Evolutionary conservation across 1,284 basidiomycete species (phyloP), one percentile per base, ranked within the genome.

Genomic region (Irpex rosettiformis): DNA sequence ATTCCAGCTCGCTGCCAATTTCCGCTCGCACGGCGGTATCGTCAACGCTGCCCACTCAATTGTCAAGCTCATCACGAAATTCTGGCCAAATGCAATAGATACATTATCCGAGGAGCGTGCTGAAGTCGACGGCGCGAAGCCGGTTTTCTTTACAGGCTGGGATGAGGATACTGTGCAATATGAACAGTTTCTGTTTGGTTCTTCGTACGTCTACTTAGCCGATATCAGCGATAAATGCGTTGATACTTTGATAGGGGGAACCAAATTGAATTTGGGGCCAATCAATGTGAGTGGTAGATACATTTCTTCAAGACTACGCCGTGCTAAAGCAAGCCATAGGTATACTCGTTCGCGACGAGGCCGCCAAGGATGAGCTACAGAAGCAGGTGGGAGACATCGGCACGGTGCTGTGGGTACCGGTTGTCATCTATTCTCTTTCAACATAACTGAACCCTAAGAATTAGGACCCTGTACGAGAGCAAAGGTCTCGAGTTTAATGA

Each of bases 401-500:
- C 10, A 57, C 85, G 1, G 81, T 89, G 49, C 74, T 89, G 88
- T 88, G 60, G 60, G 82, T 63, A n/a, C 37, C 3, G 1, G 4
- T 13, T n/a, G 11, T 37, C 27, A 8, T 28, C 43, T 2, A 21
- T 22, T 4, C 28, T 3, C 24, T 40, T 16, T 8, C 0, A 3
- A 37, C 3, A 24, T 62, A 4, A 54, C 33, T 29, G 56, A 21
- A 21, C 29, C 30, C 47, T 5, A 24, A 27, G 1, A 37, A 40
- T 40, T 45, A 89, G 88, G 74, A 90, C 88, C 0, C 68, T 89
- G 0, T 88, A 87, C 61, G 85, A 91, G 54, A 84, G 82, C 75
- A 91, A 91, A 68, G 88, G 89, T 0, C 72, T 89, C 0, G 88
- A 89, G 66, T 89, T 89, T 65, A 80, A 89, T 62, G 87, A 89